Percentiles rank a stretch among this genome's conserved stretches.
Evolutionary conservation across 495 filamentous ascomycete genomes (phyloP).

Genomic region (Hypoxylon crocopeplum): DNA sequence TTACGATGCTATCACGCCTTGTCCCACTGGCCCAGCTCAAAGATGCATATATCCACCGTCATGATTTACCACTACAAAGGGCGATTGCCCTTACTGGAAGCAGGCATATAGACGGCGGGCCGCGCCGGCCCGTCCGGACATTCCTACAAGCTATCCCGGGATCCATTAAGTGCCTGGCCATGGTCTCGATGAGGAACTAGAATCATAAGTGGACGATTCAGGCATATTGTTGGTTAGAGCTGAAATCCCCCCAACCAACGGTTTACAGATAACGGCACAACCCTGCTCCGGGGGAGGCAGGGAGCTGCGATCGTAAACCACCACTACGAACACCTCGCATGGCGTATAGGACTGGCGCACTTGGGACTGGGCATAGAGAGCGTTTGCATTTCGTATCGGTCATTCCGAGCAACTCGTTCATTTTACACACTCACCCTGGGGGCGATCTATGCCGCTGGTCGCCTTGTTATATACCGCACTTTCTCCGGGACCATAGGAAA

Average conservation of each 20-base stretch:
- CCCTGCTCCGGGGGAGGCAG: slow-evolving; percentile 8
- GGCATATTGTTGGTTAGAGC: background rate
- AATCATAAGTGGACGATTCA: slow-evolving; percentile 7
- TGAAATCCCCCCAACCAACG: background rate
- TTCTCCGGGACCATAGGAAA: slow-evolving; percentile 14
- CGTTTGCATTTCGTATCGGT: slow-evolving; percentile 23
- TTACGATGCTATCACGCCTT: background rate
- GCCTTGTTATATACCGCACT: slow-evolving; percentile 20
- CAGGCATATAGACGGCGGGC: background rate
- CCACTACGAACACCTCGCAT: slow-evolving; percentile 15
- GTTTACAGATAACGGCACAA: background rate
- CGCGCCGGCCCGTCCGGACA: background rate
- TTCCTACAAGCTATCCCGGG: background rate
- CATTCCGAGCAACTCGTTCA: slow-evolving; percentile 13
- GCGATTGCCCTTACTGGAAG: background rate
- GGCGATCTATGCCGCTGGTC: slow-evolving; percentile 18
- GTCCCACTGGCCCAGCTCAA: background rate
- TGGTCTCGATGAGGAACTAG: slow-evolving; percentile 4
- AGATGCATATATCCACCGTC: background rate
- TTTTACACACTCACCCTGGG: slow-evolving; percentile 17
- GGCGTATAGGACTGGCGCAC: slow-evolving; percentile 20
- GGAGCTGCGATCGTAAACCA: background rate
- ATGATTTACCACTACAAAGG: background rate
- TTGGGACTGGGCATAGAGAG: slow-evolving; percentile 21
- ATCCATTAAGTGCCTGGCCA: slow-evolving; percentile 5